phyloP scores from a whole-genome alignment of 2,329 filamentous ascomycete genomes.

The Penicillium sp. region DNA sequence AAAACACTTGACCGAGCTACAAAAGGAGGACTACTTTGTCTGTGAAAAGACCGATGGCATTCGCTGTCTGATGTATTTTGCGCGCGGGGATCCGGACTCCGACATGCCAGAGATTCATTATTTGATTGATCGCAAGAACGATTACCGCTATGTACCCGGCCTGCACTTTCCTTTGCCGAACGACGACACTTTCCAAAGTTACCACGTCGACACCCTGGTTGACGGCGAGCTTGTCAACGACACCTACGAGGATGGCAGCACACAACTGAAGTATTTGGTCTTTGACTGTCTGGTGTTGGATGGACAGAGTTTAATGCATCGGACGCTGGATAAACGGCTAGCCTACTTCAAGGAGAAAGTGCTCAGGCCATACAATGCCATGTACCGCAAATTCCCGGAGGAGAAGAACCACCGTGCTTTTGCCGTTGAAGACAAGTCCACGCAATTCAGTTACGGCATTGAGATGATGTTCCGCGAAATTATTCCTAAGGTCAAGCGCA shows the following conservation, averaged over 20 bases:
- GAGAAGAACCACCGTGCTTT: conserved; percentile 73
- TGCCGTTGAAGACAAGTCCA: conserved; percentile 80
- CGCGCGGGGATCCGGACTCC: conserved; percentile 54
- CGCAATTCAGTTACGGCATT: conserved; percentile 84
- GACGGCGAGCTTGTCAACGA: conserved; percentile 95
- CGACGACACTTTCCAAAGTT: conserved; percentile 59
- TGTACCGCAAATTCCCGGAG: conserved; percentile 71
- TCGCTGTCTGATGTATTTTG: conserved; percentile 90
- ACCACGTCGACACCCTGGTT: conserved; percentile 77
- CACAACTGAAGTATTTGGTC: conserved; percentile 78
- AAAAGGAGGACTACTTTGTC: conserved; percentile 85
- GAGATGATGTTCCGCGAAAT: conserved; percentile 89
- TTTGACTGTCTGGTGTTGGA: conserved; percentile 91
- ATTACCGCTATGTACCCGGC: conserved; percentile 81
- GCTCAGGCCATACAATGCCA: conserved; percentile 72
- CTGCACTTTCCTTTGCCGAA: conserved; percentile 78
- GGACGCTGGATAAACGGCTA: conserved; percentile 82
- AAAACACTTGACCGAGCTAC: conserved; percentile 78
- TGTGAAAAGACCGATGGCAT: conserved; percentile 98
- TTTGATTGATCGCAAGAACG: conserved; percentile 95
- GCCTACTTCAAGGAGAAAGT: conserved; percentile 80
- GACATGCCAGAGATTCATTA: conserved; percentile 72
- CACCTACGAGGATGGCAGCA: conserved; percentile 63
- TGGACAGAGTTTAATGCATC: conserved; percentile 69
- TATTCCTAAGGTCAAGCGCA: conserved; percentile 69